Base-by-base conservation (phyloP, 495 filamentous ascomycete genomes). In the Podospora didyma region DNA sequence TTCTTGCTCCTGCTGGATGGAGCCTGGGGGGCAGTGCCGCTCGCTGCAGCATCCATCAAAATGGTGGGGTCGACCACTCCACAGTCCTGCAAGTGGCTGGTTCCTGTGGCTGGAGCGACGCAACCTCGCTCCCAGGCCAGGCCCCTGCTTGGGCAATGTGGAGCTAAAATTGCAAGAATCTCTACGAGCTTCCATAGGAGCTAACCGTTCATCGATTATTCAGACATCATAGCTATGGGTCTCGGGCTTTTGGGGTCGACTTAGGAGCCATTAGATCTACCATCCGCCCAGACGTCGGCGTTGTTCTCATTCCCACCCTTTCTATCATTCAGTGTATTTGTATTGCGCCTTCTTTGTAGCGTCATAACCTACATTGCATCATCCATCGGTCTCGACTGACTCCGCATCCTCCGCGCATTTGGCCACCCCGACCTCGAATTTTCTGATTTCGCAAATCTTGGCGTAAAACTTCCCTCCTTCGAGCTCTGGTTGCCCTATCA, bases 131-230 rank as follows among this genome's bases (percentile, higher is more conserved):
- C 9, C 34, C 34, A 16, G 34, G 34, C 16, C 34, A 7, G 0
- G 2, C 9, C 9, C 34, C 1, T 47, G 47, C 22, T 49, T 22
- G 22, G 26, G 14, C 22, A 22, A 22, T 20, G n/a, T 21, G 53
- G 53, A 57, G 57, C 54, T 57, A 51, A 58, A 57, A 41, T 50
- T 54, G 24, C 35, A 49, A 44, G 46, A 64, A 48, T 28, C 56
- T 59, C 62, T 55, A 62, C 56, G 35, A 23, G 50, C 37, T 51
- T 46, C 60, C 47, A 59, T 47, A 56, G 53, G 45, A n/a, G n/a
- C 50, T 37, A 26, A 6, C 26, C 46, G 19, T 45, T 34, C 51
- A 49, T 47, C 53, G 53, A 68, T 69, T 69, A 69, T 64, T 69
- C 59, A 66, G 39, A 63, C 57, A 60, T 58, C 58, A 53, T 47